Conservation (phyloP, 768 basidiomycete genomes). For the Auricularia heimuer region DNA sequence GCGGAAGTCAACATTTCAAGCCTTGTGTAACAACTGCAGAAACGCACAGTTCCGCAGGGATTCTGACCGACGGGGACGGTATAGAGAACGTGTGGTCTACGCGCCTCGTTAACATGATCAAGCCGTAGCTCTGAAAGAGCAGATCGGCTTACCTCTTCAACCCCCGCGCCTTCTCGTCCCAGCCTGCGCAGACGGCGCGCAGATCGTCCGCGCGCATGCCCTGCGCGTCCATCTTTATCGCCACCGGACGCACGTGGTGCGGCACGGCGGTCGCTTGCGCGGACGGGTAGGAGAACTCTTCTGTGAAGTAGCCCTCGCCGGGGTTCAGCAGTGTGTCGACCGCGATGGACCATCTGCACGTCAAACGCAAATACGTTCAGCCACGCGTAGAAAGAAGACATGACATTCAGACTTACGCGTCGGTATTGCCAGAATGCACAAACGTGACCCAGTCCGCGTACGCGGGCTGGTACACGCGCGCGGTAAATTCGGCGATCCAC, state of each 20-base stretch:
- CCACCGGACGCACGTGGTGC: slow-evolving; percentile 35
- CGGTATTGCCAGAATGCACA: slow-evolving; percentile 63
- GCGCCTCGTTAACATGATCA: neutral
- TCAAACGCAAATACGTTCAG: no score
- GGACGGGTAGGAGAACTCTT: slow-evolving; percentile 72
- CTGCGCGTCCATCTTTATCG: slow-evolving; percentile 58
- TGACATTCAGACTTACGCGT: slow-evolving; percentile 28
- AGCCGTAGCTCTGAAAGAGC: neutral
- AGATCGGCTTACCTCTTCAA: slow-evolving; percentile 39
- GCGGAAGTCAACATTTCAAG: neutral
- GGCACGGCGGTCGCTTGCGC: slow-evolving; percentile 31
- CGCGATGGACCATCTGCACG: slow-evolving; percentile 41
- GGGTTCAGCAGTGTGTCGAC: slow-evolving; percentile 54
- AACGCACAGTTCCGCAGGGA: slow-evolving; percentile 65
- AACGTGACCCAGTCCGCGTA: slow-evolving; percentile 52
- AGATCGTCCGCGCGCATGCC: slow-evolving; percentile 61
- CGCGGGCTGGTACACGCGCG: slow-evolving; percentile 37
- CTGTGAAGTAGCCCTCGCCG: slow-evolving; percentile 46
- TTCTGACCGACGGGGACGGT: slow-evolving; percentile 76
- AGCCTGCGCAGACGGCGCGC: slow-evolving; percentile 48
- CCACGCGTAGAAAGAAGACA: neutral
- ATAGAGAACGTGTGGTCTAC: slow-evolving; percentile 62
- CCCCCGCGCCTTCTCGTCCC: slow-evolving; percentile 52
- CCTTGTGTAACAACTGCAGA: neutral
- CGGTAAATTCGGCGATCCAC: slow-evolving; percentile 48